Evolutionary conservation across 1,284 basidiomycete genomes (phyloP), one percentile per base, ranked within the genome.

Genomic region (Ceratobasidium sp.): DNA sequence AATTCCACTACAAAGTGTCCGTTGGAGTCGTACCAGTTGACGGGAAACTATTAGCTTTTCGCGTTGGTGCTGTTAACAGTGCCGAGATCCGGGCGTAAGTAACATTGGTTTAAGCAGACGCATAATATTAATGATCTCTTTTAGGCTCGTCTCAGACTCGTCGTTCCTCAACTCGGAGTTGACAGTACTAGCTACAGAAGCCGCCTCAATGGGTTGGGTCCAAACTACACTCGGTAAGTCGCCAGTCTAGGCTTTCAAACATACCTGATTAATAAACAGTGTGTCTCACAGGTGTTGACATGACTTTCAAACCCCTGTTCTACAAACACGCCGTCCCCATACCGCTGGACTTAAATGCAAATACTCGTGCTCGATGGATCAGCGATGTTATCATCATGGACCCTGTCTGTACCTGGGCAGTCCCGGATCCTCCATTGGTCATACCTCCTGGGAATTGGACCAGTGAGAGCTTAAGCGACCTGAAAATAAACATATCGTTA

Each of bases 181-280:
- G 19, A 9, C 1, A 7, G 8, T 24, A 9, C 60, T 45, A 36
- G 56, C 69, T 24, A 59, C 57, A 1, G 57, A 73, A 19, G 69
- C 69, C 19, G 69, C 69, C 8, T 73, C 69, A 14, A 62, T 73
- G 57, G 69, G 57, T 1, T 73, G 69, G 69, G 69, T 73, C 51
- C 69, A 73, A 29, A 45, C 47, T 4, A 59, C 57, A 19, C 69
- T 73, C 0, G 69, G 69, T 41, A 24, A 62, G 59, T 51, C 9
- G 31, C 9, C 1, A 5, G 4, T 11, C 36, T 11, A 41, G 6
- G 6, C 36, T 11, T 41, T 41, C 36, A 41, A 22, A 24, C 41
- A 24, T 5, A 60, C 8, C 2, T 7, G 17, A 2, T 41, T 44
- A 45, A 63, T 9, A 41, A 11, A 41, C 36, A 41, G 11, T 4